These are phyloP conservation scores for Phragmites australis DNA, from an alignment of 176 grass and related monocot genomes.

Conservation along the genomic window DNA sequence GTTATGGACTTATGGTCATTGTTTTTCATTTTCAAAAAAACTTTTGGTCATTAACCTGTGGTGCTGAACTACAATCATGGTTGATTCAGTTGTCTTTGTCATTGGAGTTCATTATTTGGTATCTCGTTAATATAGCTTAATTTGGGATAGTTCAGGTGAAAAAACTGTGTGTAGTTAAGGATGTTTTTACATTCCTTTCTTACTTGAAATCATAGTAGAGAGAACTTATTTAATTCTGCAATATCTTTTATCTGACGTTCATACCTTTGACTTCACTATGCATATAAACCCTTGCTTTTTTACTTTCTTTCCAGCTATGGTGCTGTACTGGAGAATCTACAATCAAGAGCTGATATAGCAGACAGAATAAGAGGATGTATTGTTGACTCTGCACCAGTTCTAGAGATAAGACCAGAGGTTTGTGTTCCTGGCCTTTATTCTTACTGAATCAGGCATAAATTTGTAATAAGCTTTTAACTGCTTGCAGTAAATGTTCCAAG, in stretches of 20 bases:
- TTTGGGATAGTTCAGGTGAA: neutral
- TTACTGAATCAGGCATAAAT: neutral
- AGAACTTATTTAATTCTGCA: neutral
- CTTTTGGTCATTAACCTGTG: neutral
- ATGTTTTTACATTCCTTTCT: neutral
- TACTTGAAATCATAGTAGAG: neutral
- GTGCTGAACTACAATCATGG: neutral
- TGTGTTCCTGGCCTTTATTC: neutral
- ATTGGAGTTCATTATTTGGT: neutral
- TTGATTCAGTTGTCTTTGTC: neutral
- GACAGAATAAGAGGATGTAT: conserved; percentile 90
- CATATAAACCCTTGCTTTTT: neutral
- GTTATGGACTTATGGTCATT: neutral
- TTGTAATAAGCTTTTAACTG: conserved; percentile 6
- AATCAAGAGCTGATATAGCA: conserved; percentile 74
- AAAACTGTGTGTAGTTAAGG: neutral
- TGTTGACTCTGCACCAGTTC: conserved; percentile 83
- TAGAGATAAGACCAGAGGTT: conserved; percentile 93
- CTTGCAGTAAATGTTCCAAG: neutral
- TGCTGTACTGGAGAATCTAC: conserved; percentile 74
- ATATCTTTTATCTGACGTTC: neutral
- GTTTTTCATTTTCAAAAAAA: neutral
- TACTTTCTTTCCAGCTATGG: conserved; percentile 71
- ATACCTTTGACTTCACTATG: neutral
- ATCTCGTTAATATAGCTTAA: neutral